Evolutionary conservation across 495 filamentous ascomycete species (phyloP).

Genomic region (Pyronema omphalodes): DNA sequence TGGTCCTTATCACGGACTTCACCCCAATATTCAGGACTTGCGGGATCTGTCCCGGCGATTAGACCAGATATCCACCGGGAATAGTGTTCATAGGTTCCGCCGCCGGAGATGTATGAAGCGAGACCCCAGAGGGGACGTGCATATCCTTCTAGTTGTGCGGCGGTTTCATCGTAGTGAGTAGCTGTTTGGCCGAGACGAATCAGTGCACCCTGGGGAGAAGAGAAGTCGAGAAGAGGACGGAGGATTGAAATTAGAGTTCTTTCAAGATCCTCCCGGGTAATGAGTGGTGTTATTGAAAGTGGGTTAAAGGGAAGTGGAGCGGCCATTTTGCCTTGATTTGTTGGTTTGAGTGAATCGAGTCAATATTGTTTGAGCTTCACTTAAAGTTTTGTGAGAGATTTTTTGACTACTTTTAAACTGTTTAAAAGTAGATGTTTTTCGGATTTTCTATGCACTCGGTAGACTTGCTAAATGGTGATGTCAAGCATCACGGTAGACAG

Average conservation of each 20-base stretch:
- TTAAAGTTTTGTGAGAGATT: too few relatives aligned
- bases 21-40: slow-evolving; percentile 51
- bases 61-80: slow-evolving; percentile 49
- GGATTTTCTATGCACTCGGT: neutral
- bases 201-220: slow-evolving; percentile 39
- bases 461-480: too few relatives aligned
- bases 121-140: slow-evolving; percentile 59
- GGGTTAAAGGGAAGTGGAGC: neutral
- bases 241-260: slow-evolving; percentile 39
- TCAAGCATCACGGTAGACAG: too few relatives aligned
- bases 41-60: slow-evolving; percentile 47
- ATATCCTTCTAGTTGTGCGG: slow-evolving; percentile 59
- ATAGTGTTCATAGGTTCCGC: slow-evolving; percentile 41
- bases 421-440: neutral
- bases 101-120: slow-evolving; percentile 46
- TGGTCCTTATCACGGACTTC: slow-evolving; percentile 54
- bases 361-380: neutral
- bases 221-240: slow-evolving; percentile 44
- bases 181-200: slow-evolving; percentile 46
- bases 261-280: slow-evolving; percentile 28
- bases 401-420: neutral
- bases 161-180: slow-evolving; percentile 54
- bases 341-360: neutral
- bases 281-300: slow-evolving; percentile 6
- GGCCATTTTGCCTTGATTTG: neutral